A percentile compares a stretch with the other conserved stretches of the same genome.
Conservation (phyloP, 768 basidiomycete genomes). For the Serendipita indica region DNA sequence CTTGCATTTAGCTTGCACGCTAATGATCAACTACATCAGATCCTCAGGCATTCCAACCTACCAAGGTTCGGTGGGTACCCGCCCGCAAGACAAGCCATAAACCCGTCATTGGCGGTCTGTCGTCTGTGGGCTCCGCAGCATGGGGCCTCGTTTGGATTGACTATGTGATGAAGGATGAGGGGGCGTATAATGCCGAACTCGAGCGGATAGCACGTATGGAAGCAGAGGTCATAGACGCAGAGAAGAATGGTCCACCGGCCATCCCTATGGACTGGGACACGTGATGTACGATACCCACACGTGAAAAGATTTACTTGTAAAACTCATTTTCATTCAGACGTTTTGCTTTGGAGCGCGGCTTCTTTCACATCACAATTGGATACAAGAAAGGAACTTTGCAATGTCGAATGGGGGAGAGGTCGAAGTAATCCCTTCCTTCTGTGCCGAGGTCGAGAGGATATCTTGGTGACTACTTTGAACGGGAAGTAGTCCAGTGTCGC, state of each 20-base stretch:
- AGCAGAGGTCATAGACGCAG: not conserved
- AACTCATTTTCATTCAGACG: no score
- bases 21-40: conserved; percentile 30
- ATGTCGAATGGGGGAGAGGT: not conserved
- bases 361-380: conserved; percentile 4
- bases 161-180: conserved; percentile 27
- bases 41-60: conserved; percentile 65
- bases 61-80: conserved; percentile 42
- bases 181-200: conserved; percentile 7
- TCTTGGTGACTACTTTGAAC: no score
- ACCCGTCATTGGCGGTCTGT: conserved; percentile 43
- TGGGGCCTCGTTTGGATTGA: conserved; percentile 77
- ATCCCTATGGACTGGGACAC: conserved; percentile 5
- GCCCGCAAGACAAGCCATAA: conserved; percentile 33
- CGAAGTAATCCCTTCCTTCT: not conserved
- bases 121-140: conserved; percentile 60
- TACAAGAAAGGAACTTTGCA: conserved; percentile 7
- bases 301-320: no score
- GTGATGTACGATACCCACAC: not conserved
- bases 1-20: conserved; percentile 3
- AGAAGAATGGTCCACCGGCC: not conserved
- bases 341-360: conserved; percentile 3
- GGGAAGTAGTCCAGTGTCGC: no score
- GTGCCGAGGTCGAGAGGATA: not conserved
- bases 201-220: not conserved